These are phyloP conservation scores for Tolypocladium tropicale DNA, from an alignment of 2,329 filamentous ascomycete genomes.

Conservation along the genomic window DNA sequence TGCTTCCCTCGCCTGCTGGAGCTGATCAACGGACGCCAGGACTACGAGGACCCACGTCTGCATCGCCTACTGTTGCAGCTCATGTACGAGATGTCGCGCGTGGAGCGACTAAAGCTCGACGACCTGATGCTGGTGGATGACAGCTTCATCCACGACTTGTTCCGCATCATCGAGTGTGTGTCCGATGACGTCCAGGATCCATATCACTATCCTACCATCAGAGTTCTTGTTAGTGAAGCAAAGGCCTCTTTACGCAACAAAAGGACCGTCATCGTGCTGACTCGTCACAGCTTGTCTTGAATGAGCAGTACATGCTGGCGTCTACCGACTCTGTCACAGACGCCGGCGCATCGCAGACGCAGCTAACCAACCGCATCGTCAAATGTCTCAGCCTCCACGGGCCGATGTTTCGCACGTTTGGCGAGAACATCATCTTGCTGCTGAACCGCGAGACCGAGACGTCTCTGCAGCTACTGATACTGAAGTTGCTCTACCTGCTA, in stretches of 20 bases:
- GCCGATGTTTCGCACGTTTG: slow-evolving; percentile 80
- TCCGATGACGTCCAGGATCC: slow-evolving; percentile 84
- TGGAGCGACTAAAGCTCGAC: slow-evolving; percentile 67
- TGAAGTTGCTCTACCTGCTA: slow-evolving; percentile 89
- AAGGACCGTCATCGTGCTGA: slow-evolving; percentile 6
- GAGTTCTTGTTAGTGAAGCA: slow-evolving; percentile 61
- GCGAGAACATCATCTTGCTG: slow-evolving; percentile 91
- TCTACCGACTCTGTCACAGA: slow-evolving; percentile 42
- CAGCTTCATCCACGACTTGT: slow-evolving; percentile 71
- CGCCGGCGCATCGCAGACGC: slow-evolving; percentile 26
- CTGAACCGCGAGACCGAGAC: slow-evolving; percentile 93
- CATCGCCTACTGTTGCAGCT: slow-evolving; percentile 78
- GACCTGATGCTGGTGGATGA: slow-evolving; percentile 73
- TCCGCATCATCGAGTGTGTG: slow-evolving; percentile 77
- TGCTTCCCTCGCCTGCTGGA: slow-evolving; percentile 78
- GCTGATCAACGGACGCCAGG: slow-evolving; percentile 57
- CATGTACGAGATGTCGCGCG: slow-evolving; percentile 92
- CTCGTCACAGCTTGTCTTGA: slow-evolving; percentile 68
- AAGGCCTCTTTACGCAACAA: no score
- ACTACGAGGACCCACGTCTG: slow-evolving; percentile 57
- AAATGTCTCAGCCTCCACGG: slow-evolving; percentile 80
- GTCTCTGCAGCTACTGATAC: slow-evolving; percentile 85
- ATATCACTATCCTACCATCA: slow-evolving; percentile 91
- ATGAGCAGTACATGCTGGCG: slow-evolving; percentile 95
- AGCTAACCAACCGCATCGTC: slow-evolving; percentile 84